Evolutionary conservation across 257 asterid species (phyloP).

Genomic region (Gynochthodes officinalis): DNA sequence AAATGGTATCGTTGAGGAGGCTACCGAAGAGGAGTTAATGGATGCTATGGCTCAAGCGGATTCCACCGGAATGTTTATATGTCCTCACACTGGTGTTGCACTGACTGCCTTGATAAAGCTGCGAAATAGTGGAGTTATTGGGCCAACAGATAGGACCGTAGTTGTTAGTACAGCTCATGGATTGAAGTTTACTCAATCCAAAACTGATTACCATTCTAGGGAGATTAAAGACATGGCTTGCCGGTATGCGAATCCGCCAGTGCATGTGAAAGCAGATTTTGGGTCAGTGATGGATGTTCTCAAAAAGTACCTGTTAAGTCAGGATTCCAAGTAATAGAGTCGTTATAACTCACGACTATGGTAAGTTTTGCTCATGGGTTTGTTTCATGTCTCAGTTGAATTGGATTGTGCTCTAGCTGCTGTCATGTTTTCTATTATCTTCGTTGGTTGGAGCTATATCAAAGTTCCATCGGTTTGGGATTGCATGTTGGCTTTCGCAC

Average conservation of each 20-base stretch:
- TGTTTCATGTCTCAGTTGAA: not conserved
- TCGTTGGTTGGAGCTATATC: not conserved
- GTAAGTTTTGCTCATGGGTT: constrained; percentile 12
- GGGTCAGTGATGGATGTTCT: constrained; percentile 93
- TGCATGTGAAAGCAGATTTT: constrained; percentile 77
- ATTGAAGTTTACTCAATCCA: constrained; percentile 76
- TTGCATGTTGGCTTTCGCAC: not conserved
- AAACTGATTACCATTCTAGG: constrained; percentile 71
- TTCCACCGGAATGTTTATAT: constrained; percentile 88
- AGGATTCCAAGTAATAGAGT: constrained; percentile 38
- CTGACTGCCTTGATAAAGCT: constrained; percentile 66
- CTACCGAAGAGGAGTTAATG: constrained; percentile 89
- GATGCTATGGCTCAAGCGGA: constrained; percentile 91
- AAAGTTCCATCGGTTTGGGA: not conserved
- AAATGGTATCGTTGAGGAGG: constrained; percentile 84
- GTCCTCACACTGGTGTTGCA: constrained; percentile 95
- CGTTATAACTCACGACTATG: not conserved
- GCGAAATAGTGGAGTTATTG: constrained; percentile 65
- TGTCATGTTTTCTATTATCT: not conserved
- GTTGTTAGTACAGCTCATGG: constrained; percentile 95
- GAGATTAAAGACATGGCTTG: constrained; percentile 73
- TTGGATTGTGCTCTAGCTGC: not conserved
- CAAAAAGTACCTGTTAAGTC: constrained; percentile 57
- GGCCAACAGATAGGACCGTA: constrained; percentile 67
- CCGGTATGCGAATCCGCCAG: constrained; percentile 71